Percentiles rank a stretch among this genome's conserved stretches.
These are phyloP conservation scores for Polygonum maritimum DNA, from an alignment of 148 eudicot species.

Conservation along the genomic window DNA sequence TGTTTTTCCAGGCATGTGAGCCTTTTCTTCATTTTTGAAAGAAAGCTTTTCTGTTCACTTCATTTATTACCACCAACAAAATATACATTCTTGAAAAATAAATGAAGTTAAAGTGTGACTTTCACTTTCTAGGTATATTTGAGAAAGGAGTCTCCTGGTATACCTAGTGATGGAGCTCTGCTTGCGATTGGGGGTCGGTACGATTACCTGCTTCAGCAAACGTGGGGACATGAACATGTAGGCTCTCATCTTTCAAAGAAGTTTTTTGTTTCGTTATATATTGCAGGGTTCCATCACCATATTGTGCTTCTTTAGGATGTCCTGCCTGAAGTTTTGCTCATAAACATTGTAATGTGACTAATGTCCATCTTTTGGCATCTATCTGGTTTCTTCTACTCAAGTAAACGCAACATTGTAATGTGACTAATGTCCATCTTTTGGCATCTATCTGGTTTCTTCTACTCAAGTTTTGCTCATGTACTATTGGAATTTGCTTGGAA, in stretches of 20 bases:
- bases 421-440: background rate
- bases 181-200: constrained; percentile 94
- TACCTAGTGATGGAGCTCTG: constrained; percentile 64
- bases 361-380: background rate
- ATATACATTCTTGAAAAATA: background rate
- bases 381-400: background rate
- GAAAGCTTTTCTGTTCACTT: background rate
- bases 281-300: background rate
- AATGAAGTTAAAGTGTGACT: background rate
- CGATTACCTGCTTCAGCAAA: constrained; percentile 54
- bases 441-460: background rate
- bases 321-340: background rate
- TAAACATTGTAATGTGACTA: background rate
- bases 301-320: background rate
- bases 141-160: constrained; percentile 61
- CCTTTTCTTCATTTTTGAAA: constrained; percentile 4
- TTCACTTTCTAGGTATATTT: constrained; percentile 49
- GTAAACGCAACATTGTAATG: background rate
- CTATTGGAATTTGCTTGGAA: background rate
- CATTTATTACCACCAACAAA: background rate
- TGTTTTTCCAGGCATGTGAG: constrained; percentile 76
- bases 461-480: background rate
- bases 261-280: background rate
- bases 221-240: constrained; percentile 59
- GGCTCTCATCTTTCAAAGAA: constrained; percentile 14